phyloP scores from a whole-genome alignment of 495 filamentous ascomycete species.

The Penicillium samsonianum region DNA sequence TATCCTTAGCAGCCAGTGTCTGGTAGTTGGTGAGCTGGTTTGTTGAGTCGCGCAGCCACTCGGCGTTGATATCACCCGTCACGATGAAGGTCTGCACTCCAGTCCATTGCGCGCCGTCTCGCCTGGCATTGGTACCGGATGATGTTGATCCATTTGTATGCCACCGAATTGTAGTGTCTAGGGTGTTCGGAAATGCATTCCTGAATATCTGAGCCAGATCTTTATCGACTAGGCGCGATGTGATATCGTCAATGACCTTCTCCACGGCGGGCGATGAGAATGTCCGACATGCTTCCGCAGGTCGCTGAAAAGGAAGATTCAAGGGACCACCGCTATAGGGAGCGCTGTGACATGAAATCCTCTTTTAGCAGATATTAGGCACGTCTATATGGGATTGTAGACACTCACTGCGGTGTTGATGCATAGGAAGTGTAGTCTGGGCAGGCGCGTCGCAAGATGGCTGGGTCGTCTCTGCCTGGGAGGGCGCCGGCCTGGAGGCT shows the following conservation, averaged over 20 bases:
- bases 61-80: slow-evolving; percentile 97
- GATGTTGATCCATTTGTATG: slow-evolving; percentile 56
- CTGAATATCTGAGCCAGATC: slow-evolving; percentile 93
- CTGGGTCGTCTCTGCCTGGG: slow-evolving; percentile 31
- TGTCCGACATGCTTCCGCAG: slow-evolving; percentile 76
- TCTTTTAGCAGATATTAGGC: slow-evolving; percentile 1
- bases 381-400: background rate
- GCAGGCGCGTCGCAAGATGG: slow-evolving; percentile 46
- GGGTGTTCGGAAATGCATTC: slow-evolving; percentile 95
- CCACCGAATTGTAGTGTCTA: slow-evolving; percentile 89
- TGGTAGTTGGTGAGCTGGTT: slow-evolving; percentile 95
- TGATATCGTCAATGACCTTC: slow-evolving; percentile 80
- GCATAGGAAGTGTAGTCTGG: slow-evolving; percentile 55
- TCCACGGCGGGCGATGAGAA: slow-evolving; percentile 86
- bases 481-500: slow-evolving; percentile 26
- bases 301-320: slow-evolving; percentile 86
- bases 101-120: slow-evolving; percentile 67
- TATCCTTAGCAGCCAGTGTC: slow-evolving; percentile 74
- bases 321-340: slow-evolving; percentile 80
- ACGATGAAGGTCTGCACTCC: slow-evolving; percentile 93
- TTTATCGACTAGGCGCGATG: slow-evolving; percentile 73
- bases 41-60: slow-evolving; percentile 96
- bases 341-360: slow-evolving; percentile 43
- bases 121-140: slow-evolving; percentile 38
- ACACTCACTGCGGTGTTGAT: slow-evolving; percentile 46